phyloP scores from a whole-genome alignment of 768 basidiomycete species.

The Mycena amicta region DNA sequence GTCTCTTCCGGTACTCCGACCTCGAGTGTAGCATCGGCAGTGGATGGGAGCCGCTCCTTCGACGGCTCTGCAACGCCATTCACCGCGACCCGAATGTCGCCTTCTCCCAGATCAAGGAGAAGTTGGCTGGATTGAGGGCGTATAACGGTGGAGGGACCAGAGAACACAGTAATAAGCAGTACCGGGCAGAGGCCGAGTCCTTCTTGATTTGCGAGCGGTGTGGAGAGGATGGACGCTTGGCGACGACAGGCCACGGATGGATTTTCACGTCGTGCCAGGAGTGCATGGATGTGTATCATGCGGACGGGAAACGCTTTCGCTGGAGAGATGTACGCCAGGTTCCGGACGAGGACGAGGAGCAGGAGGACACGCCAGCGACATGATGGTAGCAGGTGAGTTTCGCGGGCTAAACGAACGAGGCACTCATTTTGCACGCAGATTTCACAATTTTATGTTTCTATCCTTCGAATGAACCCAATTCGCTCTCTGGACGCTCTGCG shows the following conservation, averaged over 20 bases:
- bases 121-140: background rate
- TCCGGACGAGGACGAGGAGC: no score
- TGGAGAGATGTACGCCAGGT: no score
- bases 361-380: no score
- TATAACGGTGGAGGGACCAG: background rate
- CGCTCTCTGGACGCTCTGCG: no score
- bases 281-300: background rate
- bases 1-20: background rate
- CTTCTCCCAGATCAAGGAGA: background rate
- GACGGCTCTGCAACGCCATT: background rate
- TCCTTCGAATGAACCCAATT: no score
- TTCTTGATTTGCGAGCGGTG: background rate
- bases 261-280: background rate
- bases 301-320: no score
- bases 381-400: no score
- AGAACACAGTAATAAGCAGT: background rate
- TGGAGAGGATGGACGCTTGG: background rate
- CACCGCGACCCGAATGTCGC: background rate
- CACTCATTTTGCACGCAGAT: no score
- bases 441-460: no score
- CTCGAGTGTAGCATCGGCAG: background rate
- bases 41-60: background rate
- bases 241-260: background rate
- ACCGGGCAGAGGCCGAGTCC: background rate
- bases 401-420: no score